Evolutionary conservation across 2,329 filamentous ascomycete genomes (phyloP).

Genomic region (Zymoseptoria pseudotritici): DNA sequence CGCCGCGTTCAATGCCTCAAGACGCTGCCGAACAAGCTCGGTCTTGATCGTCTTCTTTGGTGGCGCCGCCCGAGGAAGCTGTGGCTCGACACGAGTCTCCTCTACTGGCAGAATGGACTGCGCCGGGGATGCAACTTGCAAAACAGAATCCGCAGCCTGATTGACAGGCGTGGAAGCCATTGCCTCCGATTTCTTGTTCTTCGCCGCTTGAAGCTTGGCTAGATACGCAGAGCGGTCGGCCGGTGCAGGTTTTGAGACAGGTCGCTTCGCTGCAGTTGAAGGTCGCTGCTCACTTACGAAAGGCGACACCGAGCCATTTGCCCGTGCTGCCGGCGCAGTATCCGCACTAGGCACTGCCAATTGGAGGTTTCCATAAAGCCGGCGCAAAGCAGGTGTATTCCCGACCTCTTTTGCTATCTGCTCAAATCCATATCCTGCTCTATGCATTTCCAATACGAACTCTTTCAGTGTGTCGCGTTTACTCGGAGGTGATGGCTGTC

Average conservation of each 20-base stretch:
- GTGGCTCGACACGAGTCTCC: background rate
- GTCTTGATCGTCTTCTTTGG: conserved; percentile 39
- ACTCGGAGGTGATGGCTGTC: background rate
- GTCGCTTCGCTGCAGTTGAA: conserved; percentile 8
- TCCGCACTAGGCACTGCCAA: conserved; percentile 13
- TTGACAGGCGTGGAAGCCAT: conserved; percentile 2
- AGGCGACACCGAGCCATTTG: background rate
- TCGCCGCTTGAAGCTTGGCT: conserved; percentile 66
- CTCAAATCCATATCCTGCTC: conserved; percentile 63
- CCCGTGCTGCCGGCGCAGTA: background rate
- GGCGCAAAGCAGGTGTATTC: conserved; percentile 53
- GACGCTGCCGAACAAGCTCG: conserved; percentile 67
- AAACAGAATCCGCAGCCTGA: conserved; percentile 1
- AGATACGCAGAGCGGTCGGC: conserved; percentile 69
- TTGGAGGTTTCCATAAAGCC: conserved; percentile 62
- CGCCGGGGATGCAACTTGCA: background rate
- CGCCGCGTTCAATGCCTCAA: conserved; percentile 58
- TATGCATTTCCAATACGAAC: conserved; percentile 32
- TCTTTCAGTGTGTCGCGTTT: conserved; percentile 15
- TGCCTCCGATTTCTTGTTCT: conserved; percentile 48
- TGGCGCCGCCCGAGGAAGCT: background rate
- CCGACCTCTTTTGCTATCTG: conserved; percentile 68
- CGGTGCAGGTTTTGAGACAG: conserved; percentile 24
- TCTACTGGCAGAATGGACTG: background rate
- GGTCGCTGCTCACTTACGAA: conserved; percentile 1